phyloP scores from a whole-genome alignment of 2,329 filamentous ascomycete genomes.

The Stachybotrys chlorohalonatus region DNA sequence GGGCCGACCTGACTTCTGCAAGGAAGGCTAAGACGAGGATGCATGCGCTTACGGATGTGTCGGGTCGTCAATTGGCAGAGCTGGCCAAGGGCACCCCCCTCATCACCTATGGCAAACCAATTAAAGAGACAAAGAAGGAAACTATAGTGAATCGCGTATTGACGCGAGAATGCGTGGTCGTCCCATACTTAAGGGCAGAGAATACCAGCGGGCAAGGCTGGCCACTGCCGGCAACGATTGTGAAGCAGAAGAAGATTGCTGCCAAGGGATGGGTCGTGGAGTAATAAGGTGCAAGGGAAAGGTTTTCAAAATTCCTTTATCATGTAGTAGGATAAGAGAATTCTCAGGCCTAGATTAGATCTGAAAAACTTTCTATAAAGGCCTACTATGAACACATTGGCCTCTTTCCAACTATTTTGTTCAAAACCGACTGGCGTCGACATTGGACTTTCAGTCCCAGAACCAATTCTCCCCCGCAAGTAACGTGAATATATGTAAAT shows the following conservation, averaged over 20 bases:
- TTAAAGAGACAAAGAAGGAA: constrained; percentile 62
- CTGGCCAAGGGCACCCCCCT: constrained; percentile 81
- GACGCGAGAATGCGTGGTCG: constrained; percentile 70
- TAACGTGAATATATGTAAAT: background rate
- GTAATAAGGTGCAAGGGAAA: constrained; percentile 14
- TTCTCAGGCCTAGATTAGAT: too few relatives aligned
- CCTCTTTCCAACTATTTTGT: too few relatives aligned
- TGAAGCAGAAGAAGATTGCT: constrained; percentile 66
- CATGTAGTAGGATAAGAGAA: too few relatives aligned
- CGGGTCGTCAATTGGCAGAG: constrained; percentile 63
- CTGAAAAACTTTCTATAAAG: too few relatives aligned
- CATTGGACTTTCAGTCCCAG: too few relatives aligned
- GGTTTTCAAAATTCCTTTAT: too few relatives aligned
- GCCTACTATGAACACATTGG: too few relatives aligned
- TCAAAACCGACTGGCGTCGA: too few relatives aligned
- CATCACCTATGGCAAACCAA: constrained; percentile 77
- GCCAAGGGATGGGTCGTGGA: constrained; percentile 69
- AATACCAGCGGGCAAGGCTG: constrained; percentile 61
- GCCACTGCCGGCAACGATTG: constrained; percentile 78
- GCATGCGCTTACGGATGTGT: constrained; percentile 76
- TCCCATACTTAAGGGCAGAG: constrained; percentile 67
- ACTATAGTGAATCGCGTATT: constrained; percentile 25
- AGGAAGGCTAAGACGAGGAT: constrained; percentile 70
- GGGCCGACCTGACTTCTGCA: constrained; percentile 41
- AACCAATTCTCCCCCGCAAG: too few relatives aligned